Conservation (phyloP, 1,139 yeast species). For the Spathaspora sp. region DNA sequence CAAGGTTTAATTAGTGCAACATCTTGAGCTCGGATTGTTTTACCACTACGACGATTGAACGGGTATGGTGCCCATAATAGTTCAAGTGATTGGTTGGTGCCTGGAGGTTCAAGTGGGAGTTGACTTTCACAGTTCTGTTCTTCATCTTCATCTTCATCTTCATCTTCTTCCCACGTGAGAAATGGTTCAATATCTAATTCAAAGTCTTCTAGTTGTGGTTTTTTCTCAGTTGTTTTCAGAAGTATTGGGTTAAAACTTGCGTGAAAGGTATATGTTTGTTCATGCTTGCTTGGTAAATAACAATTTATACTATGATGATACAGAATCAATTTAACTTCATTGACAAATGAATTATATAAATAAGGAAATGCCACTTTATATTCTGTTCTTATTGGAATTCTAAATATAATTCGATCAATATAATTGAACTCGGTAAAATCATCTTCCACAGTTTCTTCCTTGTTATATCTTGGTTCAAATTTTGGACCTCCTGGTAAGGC, state of each 20-base stretch:
- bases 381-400: slow-evolving; percentile 77
- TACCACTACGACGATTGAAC: slow-evolving; percentile 71
- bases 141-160: slow-evolving; percentile 10
- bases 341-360: slow-evolving; percentile 76
- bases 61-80: slow-evolving; percentile 85
- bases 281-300: slow-evolving; percentile 33
- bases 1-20: slow-evolving; percentile 81
- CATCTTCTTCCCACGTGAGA: slow-evolving; percentile 7
- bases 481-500: slow-evolving; percentile 96
- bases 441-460: slow-evolving; percentile 58
- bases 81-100: slow-evolving; percentile 58
- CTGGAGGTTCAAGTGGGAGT: slow-evolving; percentile 31
- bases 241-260: slow-evolving; percentile 57
- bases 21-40: slow-evolving; percentile 81
- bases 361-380: slow-evolving; percentile 85
- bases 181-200: slow-evolving; percentile 49
- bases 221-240: slow-evolving; percentile 27
- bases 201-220: slow-evolving; percentile 12
- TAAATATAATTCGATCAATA: slow-evolving; percentile 79
- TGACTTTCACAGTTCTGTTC: slow-evolving; percentile 14
- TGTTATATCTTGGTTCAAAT: slow-evolving; percentile 77
- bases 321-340: slow-evolving; percentile 58
- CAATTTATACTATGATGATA: slow-evolving; percentile 63
- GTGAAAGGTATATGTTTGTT: slow-evolving; percentile 56
- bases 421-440: slow-evolving; percentile 90